Conservation (phyloP, 371 early-diverging fungal genomes). For the Mucor saturninus region DNA sequence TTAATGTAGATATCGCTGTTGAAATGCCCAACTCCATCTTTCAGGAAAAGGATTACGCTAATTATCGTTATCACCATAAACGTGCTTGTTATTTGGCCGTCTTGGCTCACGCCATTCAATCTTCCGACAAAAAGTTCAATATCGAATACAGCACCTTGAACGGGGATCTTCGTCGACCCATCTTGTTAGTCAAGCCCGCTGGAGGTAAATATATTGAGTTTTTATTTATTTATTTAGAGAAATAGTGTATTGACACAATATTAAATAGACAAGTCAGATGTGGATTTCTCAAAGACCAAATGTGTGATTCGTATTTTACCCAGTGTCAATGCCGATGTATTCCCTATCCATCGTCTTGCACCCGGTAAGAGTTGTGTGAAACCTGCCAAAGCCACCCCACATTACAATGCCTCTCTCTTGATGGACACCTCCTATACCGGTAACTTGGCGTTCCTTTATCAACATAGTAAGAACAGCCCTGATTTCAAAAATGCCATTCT, state of each 20-base stretch:
- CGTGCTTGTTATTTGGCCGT: constrained; percentile 89
- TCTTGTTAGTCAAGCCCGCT: constrained; percentile 69
- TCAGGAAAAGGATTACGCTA: constrained; percentile 91
- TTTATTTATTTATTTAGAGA: neutral
- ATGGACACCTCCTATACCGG: constrained; percentile 74
- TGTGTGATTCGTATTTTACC: constrained; percentile 85
- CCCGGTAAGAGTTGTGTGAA: constrained; percentile 89
- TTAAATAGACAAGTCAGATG: constrained; percentile 56
- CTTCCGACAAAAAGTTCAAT: constrained; percentile 58
- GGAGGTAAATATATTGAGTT: constrained; percentile 40
- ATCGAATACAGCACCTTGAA: constrained; percentile 67
- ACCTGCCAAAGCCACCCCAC: constrained; percentile 77
- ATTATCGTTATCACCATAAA: constrained; percentile 95
- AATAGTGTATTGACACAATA: constrained; percentile 5
- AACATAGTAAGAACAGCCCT: constrained; percentile 69
- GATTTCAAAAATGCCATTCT: constrained; percentile 82
- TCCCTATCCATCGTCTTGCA: constrained; percentile 74
- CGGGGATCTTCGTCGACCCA: constrained; percentile 79
- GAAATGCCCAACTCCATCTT: constrained; percentile 90
- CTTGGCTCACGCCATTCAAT: constrained; percentile 56
- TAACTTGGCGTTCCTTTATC: constrained; percentile 81
- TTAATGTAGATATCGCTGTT: constrained; percentile 90
- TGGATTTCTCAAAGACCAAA: constrained; percentile 62
- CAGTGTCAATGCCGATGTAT: constrained; percentile 60
- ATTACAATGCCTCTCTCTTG: constrained; percentile 87